A percentile compares a stretch with the other conserved stretches of the same genome.
These are phyloP conservation scores for Moesziomyces parantarcticus DNA, from an alignment of 1,284 basidiomycete species.

Conservation along the genomic window DNA sequence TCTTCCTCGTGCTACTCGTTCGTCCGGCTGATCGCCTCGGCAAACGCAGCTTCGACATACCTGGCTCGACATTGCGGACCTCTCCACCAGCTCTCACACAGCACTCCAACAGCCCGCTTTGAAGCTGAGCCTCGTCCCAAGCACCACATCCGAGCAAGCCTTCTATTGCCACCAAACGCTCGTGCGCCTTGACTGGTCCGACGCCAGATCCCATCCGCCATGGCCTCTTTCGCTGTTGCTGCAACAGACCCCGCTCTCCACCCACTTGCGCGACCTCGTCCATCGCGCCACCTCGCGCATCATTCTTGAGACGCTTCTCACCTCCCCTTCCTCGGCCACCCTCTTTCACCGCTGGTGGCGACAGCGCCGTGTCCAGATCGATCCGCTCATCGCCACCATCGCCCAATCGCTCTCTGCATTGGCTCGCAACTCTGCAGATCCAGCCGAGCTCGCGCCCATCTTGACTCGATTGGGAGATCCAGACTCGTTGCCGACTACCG, in stretches of 20 bases:
- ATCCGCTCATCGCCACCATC: constrained; percentile 18
- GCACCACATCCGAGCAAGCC: neutral
- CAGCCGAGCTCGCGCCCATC: neutral
- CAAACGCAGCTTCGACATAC: constrained; percentile 12
- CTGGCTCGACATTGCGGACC: constrained; percentile 18
- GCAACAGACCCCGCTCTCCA: constrained; percentile 1
- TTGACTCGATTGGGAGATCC: constrained; percentile 1
- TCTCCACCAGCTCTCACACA: neutral
- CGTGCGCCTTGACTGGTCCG: constrained; percentile 19
- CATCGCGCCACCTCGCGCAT: constrained; percentile 20
- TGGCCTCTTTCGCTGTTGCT: constrained; percentile 3
- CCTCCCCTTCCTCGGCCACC: constrained; percentile 6
- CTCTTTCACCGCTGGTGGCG: constrained; percentile 28
- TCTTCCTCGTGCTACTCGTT: neutral
- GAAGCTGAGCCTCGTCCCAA: constrained; percentile 7
- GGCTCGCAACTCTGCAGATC: neutral
- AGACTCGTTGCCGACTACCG: constrained; percentile 6
- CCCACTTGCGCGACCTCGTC: constrained; percentile 13
- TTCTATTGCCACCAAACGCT: neutral
- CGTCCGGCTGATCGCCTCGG: no score
- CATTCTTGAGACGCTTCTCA: constrained; percentile 13
- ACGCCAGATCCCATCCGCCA: neutral
- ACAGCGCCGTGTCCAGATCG: constrained; percentile 10
- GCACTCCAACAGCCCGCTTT: neutral
- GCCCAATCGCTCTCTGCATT: constrained; percentile 18